These are phyloP conservation scores for Condylostoma magnum DNA, from an alignment of 169 alveolate species.

Conservation along the genomic window DNA sequence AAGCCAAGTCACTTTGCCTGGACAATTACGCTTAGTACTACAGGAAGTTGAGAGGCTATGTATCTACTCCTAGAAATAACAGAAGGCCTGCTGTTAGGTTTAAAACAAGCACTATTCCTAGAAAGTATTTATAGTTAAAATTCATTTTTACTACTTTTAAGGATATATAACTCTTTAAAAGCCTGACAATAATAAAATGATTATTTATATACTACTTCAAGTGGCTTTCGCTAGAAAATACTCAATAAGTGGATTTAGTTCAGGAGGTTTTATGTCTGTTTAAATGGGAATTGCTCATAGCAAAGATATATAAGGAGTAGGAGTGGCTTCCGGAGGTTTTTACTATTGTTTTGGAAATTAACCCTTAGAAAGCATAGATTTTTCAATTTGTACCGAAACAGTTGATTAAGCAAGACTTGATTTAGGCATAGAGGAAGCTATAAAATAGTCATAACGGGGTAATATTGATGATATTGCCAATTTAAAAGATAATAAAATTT, in stretches of 20 bases:
- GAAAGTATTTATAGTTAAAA: too few relatives aligned
- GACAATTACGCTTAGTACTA: too few relatives aligned
- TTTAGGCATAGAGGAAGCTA: background rate
- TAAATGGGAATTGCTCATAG: constrained; percentile 47
- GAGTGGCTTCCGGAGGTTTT: constrained; percentile 51
- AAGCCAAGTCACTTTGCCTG: too few relatives aligned
- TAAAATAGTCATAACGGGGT: background rate
- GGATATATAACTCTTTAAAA: too few relatives aligned
- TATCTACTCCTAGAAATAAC: too few relatives aligned
- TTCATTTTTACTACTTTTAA: too few relatives aligned
- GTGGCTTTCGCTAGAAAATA: background rate
- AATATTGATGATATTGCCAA: constrained; percentile 33
- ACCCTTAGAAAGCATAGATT: too few relatives aligned
- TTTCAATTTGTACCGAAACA: constrained; percentile 35
- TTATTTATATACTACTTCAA: too few relatives aligned
- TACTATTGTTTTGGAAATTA: constrained; percentile 41
- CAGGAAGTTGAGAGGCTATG: too few relatives aligned
- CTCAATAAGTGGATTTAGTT: constrained; percentile 1
- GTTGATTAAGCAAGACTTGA: constrained; percentile 12
- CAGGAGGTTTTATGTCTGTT: constrained; percentile 47
- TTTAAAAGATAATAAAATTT: constrained; percentile 21
- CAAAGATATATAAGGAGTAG: constrained; percentile 36
- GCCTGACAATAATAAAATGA: too few relatives aligned
- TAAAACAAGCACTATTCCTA: too few relatives aligned
- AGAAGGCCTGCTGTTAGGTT: too few relatives aligned